These are phyloP conservation scores for Colletotrichum gigasporum DNA, from an alignment of 2,329 filamentous ascomycete genomes.

Conservation along the genomic window DNA sequence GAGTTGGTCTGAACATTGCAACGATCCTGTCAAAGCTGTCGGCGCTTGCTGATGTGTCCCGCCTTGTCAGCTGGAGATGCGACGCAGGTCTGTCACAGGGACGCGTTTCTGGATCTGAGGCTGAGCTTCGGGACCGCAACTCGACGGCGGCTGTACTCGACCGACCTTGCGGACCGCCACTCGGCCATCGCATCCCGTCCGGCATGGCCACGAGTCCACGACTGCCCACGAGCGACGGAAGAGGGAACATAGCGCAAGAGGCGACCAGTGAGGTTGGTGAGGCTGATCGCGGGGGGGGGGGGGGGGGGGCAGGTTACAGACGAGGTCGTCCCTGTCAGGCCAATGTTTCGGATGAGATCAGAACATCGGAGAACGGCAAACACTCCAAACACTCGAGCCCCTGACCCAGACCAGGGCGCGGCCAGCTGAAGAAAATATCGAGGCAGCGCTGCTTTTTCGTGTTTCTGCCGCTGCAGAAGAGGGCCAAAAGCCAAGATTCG, in stretches of 20 bases:
- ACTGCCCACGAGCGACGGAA: constrained; percentile 17
- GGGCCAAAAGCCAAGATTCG: too few species aligned
- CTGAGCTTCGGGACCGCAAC: constrained; percentile 2
- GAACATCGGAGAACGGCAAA: constrained; percentile 22
- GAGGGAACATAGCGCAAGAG: neutral
- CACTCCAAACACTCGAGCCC: constrained; percentile 6
- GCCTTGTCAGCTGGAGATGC: constrained; percentile 8
- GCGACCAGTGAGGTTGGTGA: constrained; percentile 35
- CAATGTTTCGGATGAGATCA: constrained; percentile 34
- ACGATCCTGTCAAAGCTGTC: neutral
- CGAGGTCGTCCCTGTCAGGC: constrained; percentile 33
- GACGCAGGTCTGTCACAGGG: constrained; percentile 29
- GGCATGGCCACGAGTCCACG: neutral
- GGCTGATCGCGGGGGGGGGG: neutral
- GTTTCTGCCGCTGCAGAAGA: too few species aligned
- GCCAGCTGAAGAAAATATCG: neutral
- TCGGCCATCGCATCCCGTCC: neutral
- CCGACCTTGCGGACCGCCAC: neutral
- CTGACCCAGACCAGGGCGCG: neutral
- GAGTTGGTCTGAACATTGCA: neutral
- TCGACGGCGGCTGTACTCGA: neutral
- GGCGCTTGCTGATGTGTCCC: constrained; percentile 6
- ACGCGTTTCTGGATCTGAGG: constrained; percentile 19
- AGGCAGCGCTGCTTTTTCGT: neutral
- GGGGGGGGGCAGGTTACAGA: neutral